Base-by-base conservation (phyloP, 78 protist genomes). In the Dictyostelium brefeldianum region DNA sequence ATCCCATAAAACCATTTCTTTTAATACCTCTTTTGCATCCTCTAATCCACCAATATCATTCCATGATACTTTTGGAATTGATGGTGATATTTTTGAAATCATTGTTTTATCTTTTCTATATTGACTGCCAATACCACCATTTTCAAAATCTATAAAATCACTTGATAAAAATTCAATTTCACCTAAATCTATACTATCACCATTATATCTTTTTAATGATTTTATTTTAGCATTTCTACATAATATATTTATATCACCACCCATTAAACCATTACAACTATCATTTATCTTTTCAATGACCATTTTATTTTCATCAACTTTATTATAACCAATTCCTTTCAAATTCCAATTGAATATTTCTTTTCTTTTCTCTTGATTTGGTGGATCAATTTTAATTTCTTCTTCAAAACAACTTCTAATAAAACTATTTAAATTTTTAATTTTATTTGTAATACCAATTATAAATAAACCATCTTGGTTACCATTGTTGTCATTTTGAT, bases 11-110 rank as follows among this genome's bases (percentile, higher is more conserved):
- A 96, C 92, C 80, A 83, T 77, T 79, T 97, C 97, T 46, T 64
- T 96, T 50, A 98, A 89, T 80, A 97, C 95, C n/a, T 91, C 51
- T 96, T 98, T 98, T 31, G 96, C 97, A 31, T 71, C 89, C 59
- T 98, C 99, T 47, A 99, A 96, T 6, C 99, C 99, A 29, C 99
- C 99, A 74, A 99, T 97, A 98, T 99, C 99, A 71, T 89, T 98
- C 99, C 99, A 99, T 14, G 98, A 77, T 22, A 98, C 98, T 95
- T 98, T 98, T 43, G 99, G 99, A 46, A 98, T 59, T 0, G 92
- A 47, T 46, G 92, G 92, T 75, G 59, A 48, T 14, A 85, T 31
- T 48, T 75, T 85, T 47, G 83, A 74, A 5, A 75, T 17, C 29
- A 48, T 48, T 2, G 12, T 29, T 25, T 47, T 47, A 17, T 67